phyloP scores from a whole-genome alignment of 2,329 filamentous ascomycete species.

The Chaetothyriales sp. region DNA sequence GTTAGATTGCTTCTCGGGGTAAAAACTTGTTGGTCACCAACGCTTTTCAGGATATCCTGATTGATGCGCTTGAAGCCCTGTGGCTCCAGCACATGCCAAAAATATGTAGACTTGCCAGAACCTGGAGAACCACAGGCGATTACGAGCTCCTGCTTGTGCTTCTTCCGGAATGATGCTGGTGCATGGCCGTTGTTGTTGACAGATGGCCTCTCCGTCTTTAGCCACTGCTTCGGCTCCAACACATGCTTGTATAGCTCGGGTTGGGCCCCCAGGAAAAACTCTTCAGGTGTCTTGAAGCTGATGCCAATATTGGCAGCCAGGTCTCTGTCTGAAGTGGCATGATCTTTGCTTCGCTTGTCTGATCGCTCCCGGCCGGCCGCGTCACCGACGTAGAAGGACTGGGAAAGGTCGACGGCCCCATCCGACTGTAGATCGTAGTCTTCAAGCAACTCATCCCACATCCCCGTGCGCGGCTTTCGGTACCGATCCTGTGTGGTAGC shows the following conservation, averaged over 20 bases:
- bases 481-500: constrained; percentile 69
- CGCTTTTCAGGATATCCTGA: constrained; percentile 71
- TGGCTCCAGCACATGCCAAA: constrained; percentile 60
- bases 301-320: constrained; percentile 77
- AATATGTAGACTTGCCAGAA: constrained; percentile 85
- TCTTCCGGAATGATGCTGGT: constrained; percentile 36
- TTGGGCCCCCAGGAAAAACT: constrained; percentile 63
- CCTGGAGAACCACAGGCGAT: constrained; percentile 80
- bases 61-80: constrained; percentile 75
- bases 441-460: constrained; percentile 60
- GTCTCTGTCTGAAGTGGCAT: constrained; percentile 52
- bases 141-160: constrained; percentile 56
- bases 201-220: neutral
- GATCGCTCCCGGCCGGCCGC: constrained; percentile 44
- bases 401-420: constrained; percentile 48
- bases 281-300: constrained; percentile 71
- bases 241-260: constrained; percentile 50
- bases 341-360: constrained; percentile 35
- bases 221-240: constrained; percentile 48
- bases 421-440: constrained; percentile 44
- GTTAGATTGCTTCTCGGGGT: constrained; percentile 8
- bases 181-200: neutral
- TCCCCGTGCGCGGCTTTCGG: constrained; percentile 73
- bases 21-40: constrained; percentile 42
- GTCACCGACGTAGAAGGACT: constrained; percentile 80